Evolutionary conservation across 805 yeast species (phyloP).

Genomic region (Candida nemodendra): DNA sequence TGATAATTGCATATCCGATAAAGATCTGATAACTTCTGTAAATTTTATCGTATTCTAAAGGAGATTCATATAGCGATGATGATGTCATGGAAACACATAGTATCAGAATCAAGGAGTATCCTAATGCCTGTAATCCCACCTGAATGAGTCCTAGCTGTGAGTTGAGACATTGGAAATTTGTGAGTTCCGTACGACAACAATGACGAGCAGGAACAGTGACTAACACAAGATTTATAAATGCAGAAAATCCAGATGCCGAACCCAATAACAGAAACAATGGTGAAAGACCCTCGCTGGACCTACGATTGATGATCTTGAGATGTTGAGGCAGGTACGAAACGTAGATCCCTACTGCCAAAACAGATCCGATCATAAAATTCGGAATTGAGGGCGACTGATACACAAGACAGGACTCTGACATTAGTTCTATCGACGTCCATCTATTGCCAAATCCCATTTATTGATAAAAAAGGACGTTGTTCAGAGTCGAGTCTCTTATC

Average conservation of each 20-base stretch:
- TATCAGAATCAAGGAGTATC: constrained; percentile 56
- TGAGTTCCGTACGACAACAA: constrained; percentile 52
- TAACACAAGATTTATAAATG: constrained; percentile 63
- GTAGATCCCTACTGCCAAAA: constrained; percentile 65
- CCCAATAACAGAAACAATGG: constrained; percentile 72
- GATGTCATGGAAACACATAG: constrained; percentile 51
- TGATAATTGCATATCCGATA: constrained; percentile 35
- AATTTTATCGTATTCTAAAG: constrained; percentile 42
- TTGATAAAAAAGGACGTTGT: no score
- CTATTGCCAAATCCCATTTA: no score
- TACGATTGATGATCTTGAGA: constrained; percentile 50
- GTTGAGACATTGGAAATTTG: constrained; percentile 58
- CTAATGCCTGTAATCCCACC: constrained; percentile 59
- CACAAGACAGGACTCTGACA: constrained; percentile 34
- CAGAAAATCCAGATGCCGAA: constrained; percentile 63
- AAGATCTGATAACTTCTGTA: constrained; percentile 42
- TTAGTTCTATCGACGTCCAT: no score
- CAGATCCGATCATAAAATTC: constrained; percentile 48
- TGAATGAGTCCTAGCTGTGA: constrained; percentile 67
- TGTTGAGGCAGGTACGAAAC: constrained; percentile 78
- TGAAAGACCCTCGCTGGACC: constrained; percentile 75
- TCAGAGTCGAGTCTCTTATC: no score
- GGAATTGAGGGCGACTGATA: constrained; percentile 49
- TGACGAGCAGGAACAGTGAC: constrained; percentile 58
- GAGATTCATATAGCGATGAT: constrained; percentile 46